phyloP scores from a whole-genome alignment of 2,329 filamentous ascomycete species.

The Fusarium piperis region DNA sequence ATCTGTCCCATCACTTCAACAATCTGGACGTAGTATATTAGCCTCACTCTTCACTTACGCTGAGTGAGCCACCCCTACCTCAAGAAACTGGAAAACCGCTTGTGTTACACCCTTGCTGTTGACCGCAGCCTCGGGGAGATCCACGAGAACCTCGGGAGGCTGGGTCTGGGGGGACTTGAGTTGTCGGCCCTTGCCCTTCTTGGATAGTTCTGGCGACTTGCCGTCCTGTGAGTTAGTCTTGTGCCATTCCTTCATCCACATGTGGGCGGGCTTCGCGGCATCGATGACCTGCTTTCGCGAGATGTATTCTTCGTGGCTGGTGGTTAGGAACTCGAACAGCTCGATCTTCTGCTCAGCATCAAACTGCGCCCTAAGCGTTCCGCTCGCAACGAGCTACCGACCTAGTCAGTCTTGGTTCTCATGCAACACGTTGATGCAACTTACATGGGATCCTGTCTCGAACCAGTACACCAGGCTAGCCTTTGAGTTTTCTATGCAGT shows the following conservation, averaged over 20 bases:
- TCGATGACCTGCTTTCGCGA: constrained; percentile 73
- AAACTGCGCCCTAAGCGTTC: constrained; percentile 81
- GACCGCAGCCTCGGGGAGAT: constrained; percentile 67
- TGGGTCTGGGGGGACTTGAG: constrained; percentile 68
- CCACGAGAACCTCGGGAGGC: constrained; percentile 66
- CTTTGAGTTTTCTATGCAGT: constrained; percentile 79
- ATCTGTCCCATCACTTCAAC: constrained; percentile 74
- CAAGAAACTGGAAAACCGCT: constrained; percentile 71
- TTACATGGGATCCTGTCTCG: constrained; percentile 81
- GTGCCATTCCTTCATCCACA: constrained; percentile 74
- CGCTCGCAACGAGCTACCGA: constrained; percentile 77
- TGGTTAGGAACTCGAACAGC: constrained; percentile 82
- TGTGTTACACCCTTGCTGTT: constrained; percentile 69
- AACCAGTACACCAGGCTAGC: constrained; percentile 92
- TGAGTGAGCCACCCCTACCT: constrained; percentile 55
- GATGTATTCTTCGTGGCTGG: constrained; percentile 83
- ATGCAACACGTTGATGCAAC: constrained; percentile 35
- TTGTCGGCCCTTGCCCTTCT: constrained; percentile 68
- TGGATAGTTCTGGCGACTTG: constrained; percentile 74
- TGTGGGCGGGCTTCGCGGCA: constrained; percentile 68
- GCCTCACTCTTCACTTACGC: constrained; percentile 32
- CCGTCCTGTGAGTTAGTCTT: constrained; percentile 65
- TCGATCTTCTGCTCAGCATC: constrained; percentile 84
- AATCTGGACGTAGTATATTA: constrained; percentile 55
- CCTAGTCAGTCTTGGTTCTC: constrained; percentile 38